A percentile compares a stretch with the other conserved stretches of the same genome.
phyloP scores from a whole-genome alignment of 2,329 filamentous ascomycete genomes.

The Alternaria solani region DNA sequence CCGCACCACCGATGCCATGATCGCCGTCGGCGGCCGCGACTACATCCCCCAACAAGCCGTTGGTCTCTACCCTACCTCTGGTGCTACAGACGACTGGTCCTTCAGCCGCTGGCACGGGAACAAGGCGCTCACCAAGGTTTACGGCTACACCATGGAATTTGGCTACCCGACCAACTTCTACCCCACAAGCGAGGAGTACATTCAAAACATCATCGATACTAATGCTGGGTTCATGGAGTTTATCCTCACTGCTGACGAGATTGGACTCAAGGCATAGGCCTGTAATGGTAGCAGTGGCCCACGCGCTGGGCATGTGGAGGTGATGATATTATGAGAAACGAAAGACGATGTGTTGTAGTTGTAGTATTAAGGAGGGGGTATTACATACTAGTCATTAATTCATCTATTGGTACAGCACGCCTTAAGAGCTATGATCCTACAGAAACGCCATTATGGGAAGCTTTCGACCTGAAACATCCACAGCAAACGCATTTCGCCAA shows the following conservation, averaged over 20 bases:
- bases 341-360: slow-evolving; percentile 1
- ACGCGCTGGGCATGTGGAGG: background rate
- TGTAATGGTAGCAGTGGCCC: background rate
- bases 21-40: slow-evolving; percentile 42
- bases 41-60: slow-evolving; percentile 48
- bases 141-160: slow-evolving; percentile 54
- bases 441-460: background rate
- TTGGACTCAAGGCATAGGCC: slow-evolving; percentile 39
- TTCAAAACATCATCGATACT: slow-evolving; percentile 54
- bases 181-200: slow-evolving; percentile 51
- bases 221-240: slow-evolving; percentile 56
- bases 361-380: background rate
- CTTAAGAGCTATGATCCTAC: background rate
- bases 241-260: slow-evolving; percentile 44
- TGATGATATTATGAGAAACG: slow-evolving; percentile 10
- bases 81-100: slow-evolving; percentile 51
- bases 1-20: slow-evolving; percentile 47
- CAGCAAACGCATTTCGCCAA: background rate
- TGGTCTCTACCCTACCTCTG: slow-evolving; percentile 50
- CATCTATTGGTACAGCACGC: background rate
- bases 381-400: background rate
- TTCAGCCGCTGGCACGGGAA: slow-evolving; percentile 49
- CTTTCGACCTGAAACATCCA: background rate
- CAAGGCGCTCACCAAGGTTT: slow-evolving; percentile 50
- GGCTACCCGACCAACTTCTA: slow-evolving; percentile 54